Conservation (phyloP, 169 alveolate species). For the Plasmodium berghei region DNA sequence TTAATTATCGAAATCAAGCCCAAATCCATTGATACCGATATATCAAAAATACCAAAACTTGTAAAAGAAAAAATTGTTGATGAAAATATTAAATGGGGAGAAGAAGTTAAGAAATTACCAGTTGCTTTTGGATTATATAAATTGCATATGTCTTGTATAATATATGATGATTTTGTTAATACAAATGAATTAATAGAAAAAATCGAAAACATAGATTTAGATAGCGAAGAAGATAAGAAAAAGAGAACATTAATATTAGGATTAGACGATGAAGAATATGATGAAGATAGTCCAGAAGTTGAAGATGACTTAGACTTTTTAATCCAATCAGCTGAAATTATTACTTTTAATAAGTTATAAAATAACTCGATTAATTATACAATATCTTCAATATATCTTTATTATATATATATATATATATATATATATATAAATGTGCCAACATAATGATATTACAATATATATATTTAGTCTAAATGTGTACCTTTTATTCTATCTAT, state of each 20-base stretch:
- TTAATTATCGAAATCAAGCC: slow-evolving; percentile 90
- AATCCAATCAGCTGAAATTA: slow-evolving; percentile 90
- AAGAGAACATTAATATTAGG: slow-evolving; percentile 67
- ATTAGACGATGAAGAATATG: slow-evolving; percentile 82
- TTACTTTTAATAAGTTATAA: slow-evolving; percentile 89
- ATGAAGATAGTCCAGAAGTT: slow-evolving; percentile 77
- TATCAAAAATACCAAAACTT: slow-evolving; percentile 83
- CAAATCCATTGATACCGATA: slow-evolving; percentile 85
- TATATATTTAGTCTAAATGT: no score
- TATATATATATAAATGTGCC: background rate
- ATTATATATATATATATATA: background rate
- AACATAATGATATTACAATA: no score
- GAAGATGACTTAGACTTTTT: slow-evolving; percentile 85
- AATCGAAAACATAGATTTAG: slow-evolving; percentile 88
- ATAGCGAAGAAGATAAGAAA: slow-evolving; percentile 86
- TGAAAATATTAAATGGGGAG: slow-evolving; percentile 91
- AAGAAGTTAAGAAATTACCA: slow-evolving; percentile 87
- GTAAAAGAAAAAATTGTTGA: slow-evolving; percentile 85
- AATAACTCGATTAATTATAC: background rate
- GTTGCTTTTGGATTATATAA: slow-evolving; percentile 90
- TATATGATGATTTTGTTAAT: slow-evolving; percentile 88
- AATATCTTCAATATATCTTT: background rate
- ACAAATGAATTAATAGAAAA: slow-evolving; percentile 86
- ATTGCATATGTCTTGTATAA: slow-evolving; percentile 89
- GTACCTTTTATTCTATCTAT: no score